phyloP scores from a whole-genome alignment of 768 basidiomycete species.

The Scleroderma citrinum region DNA sequence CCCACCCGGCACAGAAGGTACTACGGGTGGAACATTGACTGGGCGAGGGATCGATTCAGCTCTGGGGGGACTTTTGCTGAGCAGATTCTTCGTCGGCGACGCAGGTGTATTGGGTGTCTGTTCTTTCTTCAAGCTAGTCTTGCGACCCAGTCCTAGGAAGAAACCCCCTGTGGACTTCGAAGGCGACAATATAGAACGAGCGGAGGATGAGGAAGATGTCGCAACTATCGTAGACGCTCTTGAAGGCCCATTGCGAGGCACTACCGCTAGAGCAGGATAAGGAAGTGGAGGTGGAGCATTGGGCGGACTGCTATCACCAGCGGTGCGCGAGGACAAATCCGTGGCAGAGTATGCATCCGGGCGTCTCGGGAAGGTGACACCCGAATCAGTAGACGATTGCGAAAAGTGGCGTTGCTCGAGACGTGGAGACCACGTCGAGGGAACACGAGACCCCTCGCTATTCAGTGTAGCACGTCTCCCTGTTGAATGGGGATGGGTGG shows the following conservation, averaged over 20 bases:
- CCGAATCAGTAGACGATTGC: conserved; percentile 64
- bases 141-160: conserved; percentile 71
- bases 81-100: conserved; percentile 27
- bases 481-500: conserved; percentile 16
- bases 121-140: conserved; percentile 49
- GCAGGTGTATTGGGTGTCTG: conserved; percentile 21
- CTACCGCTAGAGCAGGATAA: conserved; percentile 61
- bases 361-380: conserved; percentile 73
- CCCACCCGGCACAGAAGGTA: conserved; percentile 64
- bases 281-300: conserved; percentile 58
- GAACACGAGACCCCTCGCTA: conserved; percentile 17
- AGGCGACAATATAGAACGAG: conserved; percentile 41
- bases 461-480: conserved; percentile 24
- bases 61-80: conserved; percentile 34
- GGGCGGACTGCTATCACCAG: conserved; percentile 46
- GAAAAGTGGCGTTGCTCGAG: conserved; percentile 65
- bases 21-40: conserved; percentile 22
- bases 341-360: conserved; percentile 76
- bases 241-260: conserved; percentile 20
- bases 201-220: conserved; percentile 42
- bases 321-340: conserved; percentile 51
- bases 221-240: conserved; percentile 29
- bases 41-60: conserved; percentile 26
- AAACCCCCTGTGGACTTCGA: conserved; percentile 52
- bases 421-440: conserved; percentile 38